A percentile compares a stretch with the other conserved stretches of the same genome.
These are phyloP conservation scores for Xylariaceae sp. DNA, from an alignment of 2,329 filamentous ascomycete species.

Conservation along the genomic window DNA sequence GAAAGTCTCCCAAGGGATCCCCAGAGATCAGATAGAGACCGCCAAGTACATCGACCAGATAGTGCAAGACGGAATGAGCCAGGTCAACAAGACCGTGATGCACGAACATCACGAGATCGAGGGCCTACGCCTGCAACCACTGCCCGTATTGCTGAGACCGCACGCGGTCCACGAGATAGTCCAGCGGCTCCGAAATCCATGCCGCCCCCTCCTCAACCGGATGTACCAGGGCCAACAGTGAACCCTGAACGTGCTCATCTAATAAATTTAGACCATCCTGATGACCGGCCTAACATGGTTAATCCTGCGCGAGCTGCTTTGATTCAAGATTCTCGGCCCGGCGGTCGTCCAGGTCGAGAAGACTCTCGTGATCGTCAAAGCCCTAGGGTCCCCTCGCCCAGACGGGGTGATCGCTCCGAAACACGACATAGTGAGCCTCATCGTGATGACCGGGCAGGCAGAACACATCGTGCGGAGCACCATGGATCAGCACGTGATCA, in stretches of 20 bases:
- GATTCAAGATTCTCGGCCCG: slow-evolving; percentile 35
- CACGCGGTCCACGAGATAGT: slow-evolving; percentile 21
- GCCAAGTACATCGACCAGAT: slow-evolving; percentile 25
- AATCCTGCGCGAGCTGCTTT: slow-evolving; percentile 46
- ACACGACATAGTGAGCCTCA: slow-evolving; percentile 31
- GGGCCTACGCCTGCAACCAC: slow-evolving; percentile 13
- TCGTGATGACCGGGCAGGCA: slow-evolving; percentile 44
- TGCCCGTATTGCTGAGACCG: slow-evolving; percentile 22
- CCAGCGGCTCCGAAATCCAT: slow-evolving; percentile 25
- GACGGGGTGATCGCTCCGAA: slow-evolving; percentile 36
- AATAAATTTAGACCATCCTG: slow-evolving; percentile 32
- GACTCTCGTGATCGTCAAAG: slow-evolving; percentile 38
- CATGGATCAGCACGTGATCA: slow-evolving; percentile 26
- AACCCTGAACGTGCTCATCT: slow-evolving; percentile 53
- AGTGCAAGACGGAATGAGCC: slow-evolving; percentile 25
- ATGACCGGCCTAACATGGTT: slow-evolving; percentile 35
- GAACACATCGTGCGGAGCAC: slow-evolving; percentile 36
- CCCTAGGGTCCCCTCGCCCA: slow-evolving; percentile 42
- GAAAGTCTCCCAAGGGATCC: slow-evolving; percentile 33
- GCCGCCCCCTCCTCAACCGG: slow-evolving; percentile 22
- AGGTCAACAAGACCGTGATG: slow-evolving; percentile 34
- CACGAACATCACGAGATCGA: slow-evolving; percentile 30
- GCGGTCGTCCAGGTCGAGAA: slow-evolving; percentile 37
- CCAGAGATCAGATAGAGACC: slow-evolving; percentile 37
- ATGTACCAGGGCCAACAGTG: slow-evolving; percentile 42